phyloP scores from a whole-genome alignment of 345 rosid genomes.

The Draba incana region DNA sequence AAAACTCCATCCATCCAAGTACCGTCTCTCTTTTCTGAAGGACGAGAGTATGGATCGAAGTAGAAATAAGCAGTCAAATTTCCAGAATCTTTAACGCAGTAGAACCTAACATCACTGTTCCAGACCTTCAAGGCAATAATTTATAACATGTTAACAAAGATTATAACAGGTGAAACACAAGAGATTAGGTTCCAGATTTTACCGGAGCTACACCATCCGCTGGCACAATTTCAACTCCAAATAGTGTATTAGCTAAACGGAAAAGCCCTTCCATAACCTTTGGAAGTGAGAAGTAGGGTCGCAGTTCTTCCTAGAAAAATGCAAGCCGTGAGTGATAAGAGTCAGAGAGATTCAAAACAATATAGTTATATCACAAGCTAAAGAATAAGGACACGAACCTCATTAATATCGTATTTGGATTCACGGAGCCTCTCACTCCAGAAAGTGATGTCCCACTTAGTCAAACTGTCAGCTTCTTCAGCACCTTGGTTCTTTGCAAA shows the following conservation, averaged over 20 bases:
- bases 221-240: slow-evolving; percentile 72
- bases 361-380: slow-evolving; percentile 11
- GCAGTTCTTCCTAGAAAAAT: slow-evolving; percentile 74
- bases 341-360: slow-evolving; percentile 14
- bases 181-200: too few relatives aligned
- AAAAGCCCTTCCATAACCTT: slow-evolving; percentile 89
- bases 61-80: slow-evolving; percentile 82
- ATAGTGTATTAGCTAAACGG: slow-evolving; percentile 67
- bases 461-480: slow-evolving; percentile 71
- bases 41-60: slow-evolving; percentile 97
- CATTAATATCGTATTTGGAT: slow-evolving; percentile 86
- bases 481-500: slow-evolving; percentile 84
- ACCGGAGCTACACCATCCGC: slow-evolving; percentile 93
- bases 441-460: slow-evolving; percentile 83
- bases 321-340: slow-evolving; percentile 15
- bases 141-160: slow-evolving; percentile 30
- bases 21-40: slow-evolving; percentile 84
- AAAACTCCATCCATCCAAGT: slow-evolving; percentile 98
- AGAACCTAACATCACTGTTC: slow-evolving; percentile 85
- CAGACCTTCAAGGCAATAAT: slow-evolving; percentile 67
- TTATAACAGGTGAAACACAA: slow-evolving; percentile 15
- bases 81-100: slow-evolving; percentile 80
- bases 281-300: slow-evolving; percentile 92
- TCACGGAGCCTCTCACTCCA: slow-evolving; percentile 99
- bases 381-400: slow-evolving; percentile 57